Base-by-base conservation (phyloP, 75 land plant species). In the Gnetum montanum region DNA sequence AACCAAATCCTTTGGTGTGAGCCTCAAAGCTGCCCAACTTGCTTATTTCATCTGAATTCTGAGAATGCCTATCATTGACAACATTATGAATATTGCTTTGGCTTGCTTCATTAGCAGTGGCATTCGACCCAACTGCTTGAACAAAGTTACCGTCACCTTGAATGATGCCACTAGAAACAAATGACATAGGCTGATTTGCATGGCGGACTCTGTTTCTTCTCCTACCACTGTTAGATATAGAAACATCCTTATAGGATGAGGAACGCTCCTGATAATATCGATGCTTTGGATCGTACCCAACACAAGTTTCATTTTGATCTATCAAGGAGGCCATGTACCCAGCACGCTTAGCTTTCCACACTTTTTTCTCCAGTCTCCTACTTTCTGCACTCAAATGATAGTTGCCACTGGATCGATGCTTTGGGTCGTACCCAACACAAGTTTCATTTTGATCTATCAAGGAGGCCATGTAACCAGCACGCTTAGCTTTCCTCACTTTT, bases 1-100 rank as follows among this genome's bases (percentile, higher is more conserved):
- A 94, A 18, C 96, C 96, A 65, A 94, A 94, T 4, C 96, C 96
- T 59, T 67, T 90, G 0, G 96, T 94, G 45, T 94, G 99, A 50
- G 57, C 81, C 70, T 95, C 99, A 73, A 95, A 95, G 8, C 66
- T 38, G 20, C 85, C 93, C 25, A 74, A 3, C 15, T 30, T 45
- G 31, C 16, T n/a, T n/a, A n/a, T n/a, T n/a, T n/a, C n/a, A n/a
- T n/a, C 29, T 48, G 4, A 52, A 24, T 26, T 18, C 8, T 25
- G 4, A 3, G 11, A 30, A 29, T 55, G 15, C 8, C n/a, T n/a
- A n/a, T n/a, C n/a, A n/a, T n/a, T n/a, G n/a, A n/a, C n/a, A n/a
- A n/a, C 15, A 31, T 30, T 51, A 8, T 12, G 25, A 19, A 10
- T 24, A 16, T 10, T n/a, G 12, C 13, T 33, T 25, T 33, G 3